These are phyloP conservation scores for Podospora pseudocomata DNA, from an alignment of 495 filamentous ascomycete genomes.

Conservation along the genomic window DNA sequence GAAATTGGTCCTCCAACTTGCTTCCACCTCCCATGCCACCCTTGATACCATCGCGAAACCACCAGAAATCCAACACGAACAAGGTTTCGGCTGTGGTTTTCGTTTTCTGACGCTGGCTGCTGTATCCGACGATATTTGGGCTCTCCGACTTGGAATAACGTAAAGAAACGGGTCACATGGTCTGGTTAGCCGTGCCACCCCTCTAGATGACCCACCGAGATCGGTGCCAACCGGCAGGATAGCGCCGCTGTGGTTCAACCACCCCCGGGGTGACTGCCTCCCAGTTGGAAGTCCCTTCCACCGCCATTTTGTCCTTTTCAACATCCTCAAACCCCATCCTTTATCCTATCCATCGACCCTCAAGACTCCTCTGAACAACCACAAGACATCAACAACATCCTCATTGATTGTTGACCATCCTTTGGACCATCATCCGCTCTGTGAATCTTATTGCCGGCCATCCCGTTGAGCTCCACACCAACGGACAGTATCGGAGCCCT, in stretches of 20 bases:
- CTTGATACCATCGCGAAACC: background rate
- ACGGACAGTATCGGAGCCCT: background rate
- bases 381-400: background rate
- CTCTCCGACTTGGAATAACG: background rate
- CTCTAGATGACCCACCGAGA: conserved; percentile 28
- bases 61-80: background rate
- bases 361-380: background rate
- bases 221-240: conserved; percentile 24
- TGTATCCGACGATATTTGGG: background rate
- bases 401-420: background rate
- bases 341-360: background rate
- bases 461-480: conserved; percentile 1
- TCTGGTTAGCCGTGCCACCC: conserved; percentile 1
- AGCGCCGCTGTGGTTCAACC: conserved; percentile 15
- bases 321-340: background rate
- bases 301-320: conserved; percentile 25
- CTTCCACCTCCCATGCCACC: background rate
- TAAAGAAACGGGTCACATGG: conserved; percentile 23
- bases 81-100: background rate
- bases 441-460: background rate
- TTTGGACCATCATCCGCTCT: conserved; percentile 13
- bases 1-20: background rate
- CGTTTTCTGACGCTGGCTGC: background rate
- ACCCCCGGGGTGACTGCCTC: background rate
- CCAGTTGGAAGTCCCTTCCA: conserved; percentile 16